phyloP scores from a whole-genome alignment of 2,329 filamentous ascomycete species.

The Parastagonospora avenae region DNA sequence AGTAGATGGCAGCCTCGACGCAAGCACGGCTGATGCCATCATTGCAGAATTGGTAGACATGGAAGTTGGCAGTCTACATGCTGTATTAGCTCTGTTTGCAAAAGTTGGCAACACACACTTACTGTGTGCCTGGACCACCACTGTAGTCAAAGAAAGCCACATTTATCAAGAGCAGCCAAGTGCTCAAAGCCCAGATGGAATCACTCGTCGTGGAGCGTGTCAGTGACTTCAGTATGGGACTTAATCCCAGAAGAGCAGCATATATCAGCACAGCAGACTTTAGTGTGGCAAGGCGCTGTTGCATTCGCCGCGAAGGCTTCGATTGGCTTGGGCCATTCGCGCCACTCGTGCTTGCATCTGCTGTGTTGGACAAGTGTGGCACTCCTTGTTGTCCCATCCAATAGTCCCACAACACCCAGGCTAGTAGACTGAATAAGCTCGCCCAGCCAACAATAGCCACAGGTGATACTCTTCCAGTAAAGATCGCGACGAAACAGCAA shows the following conservation, averaged over 20 bases:
- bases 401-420: conserved; percentile 89
- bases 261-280: conserved; percentile 95
- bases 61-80: conserved; percentile 68
- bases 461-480: conserved; percentile 83
- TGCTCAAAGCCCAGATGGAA: conserved; percentile 96
- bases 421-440: conserved; percentile 79
- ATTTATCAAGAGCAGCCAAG: conserved; percentile 91
- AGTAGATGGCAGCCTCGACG: conserved; percentile 84
- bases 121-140: conserved; percentile 64
- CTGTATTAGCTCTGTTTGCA: conserved; percentile 11
- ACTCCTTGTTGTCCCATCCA: conserved; percentile 78
- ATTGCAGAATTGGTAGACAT: conserved; percentile 94
- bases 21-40: conserved; percentile 94
- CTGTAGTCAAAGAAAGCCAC: conserved; percentile 99
- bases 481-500: conserved; percentile 90
- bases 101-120: conserved; percentile 14
- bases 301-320: conserved; percentile 59
- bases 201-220: conserved; percentile 90
- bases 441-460: conserved; percentile 87
- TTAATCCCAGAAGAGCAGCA: conserved; percentile 86
- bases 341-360: background rate
- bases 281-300: conserved; percentile 75
- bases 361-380: conserved; percentile 38
- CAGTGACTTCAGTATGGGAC: conserved; percentile 95
- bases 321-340: background rate